A percentile compares a stretch with the other conserved stretches of the same genome.
phyloP scores from a whole-genome alignment of 345 rosid species.

The Eucalyptus grandis region DNA sequence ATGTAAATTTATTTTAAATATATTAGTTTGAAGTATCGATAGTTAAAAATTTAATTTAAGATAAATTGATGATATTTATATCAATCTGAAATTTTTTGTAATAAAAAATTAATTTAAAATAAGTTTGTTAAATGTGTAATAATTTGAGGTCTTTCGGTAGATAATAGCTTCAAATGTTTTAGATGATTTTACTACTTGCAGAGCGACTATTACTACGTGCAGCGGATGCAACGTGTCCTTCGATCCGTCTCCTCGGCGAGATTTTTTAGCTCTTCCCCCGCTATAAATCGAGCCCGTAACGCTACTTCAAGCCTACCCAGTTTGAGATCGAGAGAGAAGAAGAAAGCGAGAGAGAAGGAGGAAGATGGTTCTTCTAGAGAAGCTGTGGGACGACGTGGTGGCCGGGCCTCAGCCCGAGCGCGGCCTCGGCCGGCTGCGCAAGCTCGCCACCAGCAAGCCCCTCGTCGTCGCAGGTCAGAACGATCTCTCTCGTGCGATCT shows the following conservation, averaged over 20 bases:
- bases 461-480: not conserved
- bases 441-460: constrained; percentile 35
- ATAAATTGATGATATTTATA: fast-evolving
- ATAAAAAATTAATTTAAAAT: too few species aligned
- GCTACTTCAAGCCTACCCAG: not conserved
- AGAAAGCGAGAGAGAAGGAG: not conserved
- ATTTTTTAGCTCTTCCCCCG: not conserved
- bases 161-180: not conserved
- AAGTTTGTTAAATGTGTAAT: fast-evolving
- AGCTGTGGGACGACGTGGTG: constrained; percentile 76
- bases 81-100: fast-evolving
- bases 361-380: constrained; percentile 41
- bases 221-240: not conserved
- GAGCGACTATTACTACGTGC: not conserved
- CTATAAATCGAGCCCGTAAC: not conserved
- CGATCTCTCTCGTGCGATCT: not conserved
- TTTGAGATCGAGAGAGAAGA: not conserved
- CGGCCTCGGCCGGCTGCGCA: constrained; percentile 73
- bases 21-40: fast-evolving
- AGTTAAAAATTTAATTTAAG: fast-evolving
- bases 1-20: fast-evolving
- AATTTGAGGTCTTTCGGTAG: too few species aligned
- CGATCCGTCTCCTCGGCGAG: not conserved
- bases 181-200: not conserved
- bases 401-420: constrained; percentile 94